Conservation (phyloP, 805 yeast genomes). For the Blastobotrys mokoenaii region DNA sequence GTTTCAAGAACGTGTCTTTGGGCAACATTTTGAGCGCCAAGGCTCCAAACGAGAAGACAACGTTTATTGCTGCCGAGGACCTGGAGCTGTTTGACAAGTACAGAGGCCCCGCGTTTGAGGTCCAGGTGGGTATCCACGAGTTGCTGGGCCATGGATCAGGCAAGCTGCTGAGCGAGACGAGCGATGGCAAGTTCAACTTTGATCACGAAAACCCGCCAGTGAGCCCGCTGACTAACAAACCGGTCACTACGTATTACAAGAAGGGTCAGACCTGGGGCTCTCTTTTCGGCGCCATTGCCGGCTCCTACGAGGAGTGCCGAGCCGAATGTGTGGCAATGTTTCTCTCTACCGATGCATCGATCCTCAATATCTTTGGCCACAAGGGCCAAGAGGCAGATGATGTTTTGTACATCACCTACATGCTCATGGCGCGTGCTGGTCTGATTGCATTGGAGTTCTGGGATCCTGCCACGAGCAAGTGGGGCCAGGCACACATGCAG, state of each 20-base stretch:
- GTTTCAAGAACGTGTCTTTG: constrained; percentile 82
- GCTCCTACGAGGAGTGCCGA: constrained; percentile 87
- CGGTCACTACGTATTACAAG: constrained; percentile 61
- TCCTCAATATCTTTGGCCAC: constrained; percentile 69
- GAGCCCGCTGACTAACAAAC: constrained; percentile 48
- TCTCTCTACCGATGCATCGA: constrained; percentile 57
- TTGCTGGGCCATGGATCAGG: constrained; percentile 89
- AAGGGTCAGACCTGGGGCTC: constrained; percentile 90
- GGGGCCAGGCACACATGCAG: constrained; percentile 97
- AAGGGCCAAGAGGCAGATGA: constrained; percentile 47
- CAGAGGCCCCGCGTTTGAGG: constrained; percentile 79
- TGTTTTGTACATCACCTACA: constrained; percentile 57
- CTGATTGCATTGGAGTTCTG: constrained; percentile 73
- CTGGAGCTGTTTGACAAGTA: constrained; percentile 57
- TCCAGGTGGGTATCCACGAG: constrained; percentile 91
- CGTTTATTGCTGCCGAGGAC: constrained; percentile 50
- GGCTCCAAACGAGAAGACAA: constrained; percentile 57
- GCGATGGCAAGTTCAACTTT: constrained; percentile 62
- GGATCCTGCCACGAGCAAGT: constrained; percentile 72
- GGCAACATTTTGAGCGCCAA: constrained; percentile 79
- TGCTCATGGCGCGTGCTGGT: constrained; percentile 86
- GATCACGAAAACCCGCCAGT: constrained; percentile 55
- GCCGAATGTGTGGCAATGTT: constrained; percentile 87
- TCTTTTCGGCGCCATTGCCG: constrained; percentile 71
- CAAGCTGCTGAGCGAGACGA: constrained; percentile 55